Evolutionary conservation across 352 stramenopile species (phyloP).

Genomic region (Lagenidium giganteum): DNA sequence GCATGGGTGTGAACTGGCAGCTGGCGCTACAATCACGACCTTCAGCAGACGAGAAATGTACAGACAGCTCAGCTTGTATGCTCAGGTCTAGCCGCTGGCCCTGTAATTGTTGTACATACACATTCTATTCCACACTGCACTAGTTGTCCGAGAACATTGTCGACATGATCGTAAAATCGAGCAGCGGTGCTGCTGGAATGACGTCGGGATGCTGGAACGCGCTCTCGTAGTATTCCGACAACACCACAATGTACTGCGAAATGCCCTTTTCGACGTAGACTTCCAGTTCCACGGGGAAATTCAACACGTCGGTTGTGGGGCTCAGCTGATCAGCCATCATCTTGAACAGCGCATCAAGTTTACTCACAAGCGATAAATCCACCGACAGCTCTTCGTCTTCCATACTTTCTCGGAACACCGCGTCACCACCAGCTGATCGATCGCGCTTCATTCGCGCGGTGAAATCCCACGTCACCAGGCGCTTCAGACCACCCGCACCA

Average conservation of each 20-base stretch:
- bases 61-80: slow-evolving; percentile 67
- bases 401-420: slow-evolving; percentile 70
- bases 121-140: not conserved
- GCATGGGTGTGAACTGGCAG: slow-evolving; percentile 18
- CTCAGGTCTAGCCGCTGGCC: too few species aligned
- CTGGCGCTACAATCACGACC: slow-evolving; percentile 58
- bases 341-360: slow-evolving; percentile 82
- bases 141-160: slow-evolving; percentile 17
- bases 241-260: slow-evolving; percentile 63
- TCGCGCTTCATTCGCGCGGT: slow-evolving; percentile 30
- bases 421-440: slow-evolving; percentile 16
- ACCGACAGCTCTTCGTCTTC: slow-evolving; percentile 78
- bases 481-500: slow-evolving; percentile 34
- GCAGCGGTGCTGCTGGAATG: slow-evolving; percentile 52
- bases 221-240: slow-evolving; percentile 79
- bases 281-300: slow-evolving; percentile 62
- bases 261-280: slow-evolving; percentile 69
- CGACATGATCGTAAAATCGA: slow-evolving; percentile 80
- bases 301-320: too few species aligned
- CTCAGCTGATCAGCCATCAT: slow-evolving; percentile 78
- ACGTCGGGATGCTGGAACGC: slow-evolving; percentile 47
- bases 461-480: slow-evolving; percentile 63
- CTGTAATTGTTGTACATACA: slow-evolving; percentile 11
- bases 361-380: slow-evolving; percentile 77
- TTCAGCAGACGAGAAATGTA: slow-evolving; percentile 78